Base-by-base conservation (phyloP, 1,139 yeast species). In the Yamadazyma dushanensis region DNA sequence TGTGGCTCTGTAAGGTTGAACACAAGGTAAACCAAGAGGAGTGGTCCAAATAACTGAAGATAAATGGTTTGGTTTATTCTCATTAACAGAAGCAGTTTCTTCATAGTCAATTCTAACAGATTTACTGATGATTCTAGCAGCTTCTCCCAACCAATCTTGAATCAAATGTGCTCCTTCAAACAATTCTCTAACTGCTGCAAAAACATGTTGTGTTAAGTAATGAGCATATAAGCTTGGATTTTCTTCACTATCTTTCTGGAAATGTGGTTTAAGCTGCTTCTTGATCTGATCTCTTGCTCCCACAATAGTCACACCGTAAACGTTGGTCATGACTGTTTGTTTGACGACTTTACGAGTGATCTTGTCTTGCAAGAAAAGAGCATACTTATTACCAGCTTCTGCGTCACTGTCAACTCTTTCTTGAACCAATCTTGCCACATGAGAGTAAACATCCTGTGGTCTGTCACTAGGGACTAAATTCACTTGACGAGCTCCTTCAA, bases 321-420 rank as follows among this genome's bases (percentile, higher is more conserved):
- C 99, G 52, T 89, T 90, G 1, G 99, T 92, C 99, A 92, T 92
- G 20, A 92, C 98, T 0, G 98, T 88, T 60, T 92, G 97, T 58
- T 92, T 92, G 32, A 92, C 96, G 32, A 92, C 83, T 57, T 90
- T 90, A 52, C 99, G 76, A 16, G 83, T 76, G 43, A 92, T 76
- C 46, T 79, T 75, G 36, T 83, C 87, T 41, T 74, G 68, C 18
- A 82, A 63, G 37, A 68, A 61, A 9, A 57, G 44, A 1, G 92
- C 92, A 40, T 64, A 66, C 44, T 71, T 45, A 76, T 68, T 53
- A 3, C 74, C 88, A 10, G 68, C 66, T 10, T 54, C 77, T 2
- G 82, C 86, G 33, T 84, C 95, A 9, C 59, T 59, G 26, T 73
- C 74, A 29, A 89, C 78, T 47, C 80, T 65, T 34, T 63, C 63